Conservation (phyloP, 768 basidiomycete species). For the Suillus cothurnatus region DNA sequence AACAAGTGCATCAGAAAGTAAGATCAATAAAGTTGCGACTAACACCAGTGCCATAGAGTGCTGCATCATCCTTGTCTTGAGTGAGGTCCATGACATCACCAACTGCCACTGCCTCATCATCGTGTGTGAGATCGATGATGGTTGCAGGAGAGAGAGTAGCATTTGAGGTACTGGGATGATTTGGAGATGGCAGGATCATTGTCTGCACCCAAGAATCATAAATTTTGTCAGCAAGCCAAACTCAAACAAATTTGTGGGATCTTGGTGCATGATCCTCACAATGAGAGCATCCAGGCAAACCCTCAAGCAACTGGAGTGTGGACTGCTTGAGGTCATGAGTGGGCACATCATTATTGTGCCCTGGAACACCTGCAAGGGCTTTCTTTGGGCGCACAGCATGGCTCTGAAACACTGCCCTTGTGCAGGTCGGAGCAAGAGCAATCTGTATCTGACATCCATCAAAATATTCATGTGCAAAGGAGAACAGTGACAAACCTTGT, state of each 20-base stretch:
- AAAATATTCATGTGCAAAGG: too few species aligned
- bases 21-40: neutral
- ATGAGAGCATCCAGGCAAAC: neutral
- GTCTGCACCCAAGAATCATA: neutral
- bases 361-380: neutral
- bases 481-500: neutral
- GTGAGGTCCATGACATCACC: neutral
- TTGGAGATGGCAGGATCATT: neutral
- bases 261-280: neutral
- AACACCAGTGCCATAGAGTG: neutral
- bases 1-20: neutral
- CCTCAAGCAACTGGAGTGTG: neutral
- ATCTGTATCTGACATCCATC: neutral
- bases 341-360: neutral
- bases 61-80: neutral
- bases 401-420: constrained; percentile 1
- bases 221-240: neutral
- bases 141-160: neutral
- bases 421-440: neutral
- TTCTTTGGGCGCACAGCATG: neutral
- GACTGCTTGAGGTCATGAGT: neutral
- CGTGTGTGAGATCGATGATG: neutral
- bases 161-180: too few species aligned
- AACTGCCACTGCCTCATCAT: neutral
- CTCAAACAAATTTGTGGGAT: neutral